Evolutionary conservation across 345 rosid genomes (phyloP), one percentile per base, ranked within the genome.

Genomic region (Syzygium aqueum): DNA sequence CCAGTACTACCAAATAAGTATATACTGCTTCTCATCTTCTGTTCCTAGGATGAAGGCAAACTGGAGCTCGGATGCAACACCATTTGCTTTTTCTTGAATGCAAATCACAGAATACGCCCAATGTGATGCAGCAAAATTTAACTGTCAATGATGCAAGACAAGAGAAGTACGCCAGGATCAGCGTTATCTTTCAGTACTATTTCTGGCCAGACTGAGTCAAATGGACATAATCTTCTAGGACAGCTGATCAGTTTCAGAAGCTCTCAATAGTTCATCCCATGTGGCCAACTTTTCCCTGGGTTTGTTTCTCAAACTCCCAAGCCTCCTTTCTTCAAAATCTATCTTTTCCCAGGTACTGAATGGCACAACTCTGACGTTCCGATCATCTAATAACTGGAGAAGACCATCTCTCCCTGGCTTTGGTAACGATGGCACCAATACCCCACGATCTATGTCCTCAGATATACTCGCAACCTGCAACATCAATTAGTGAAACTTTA

Each of bases 391-490:
- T 86, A 96, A 87, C 87, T 92, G 88, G 25, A 92, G 90, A 52
- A 97, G 98, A 73, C 99, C 98, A 56, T 92, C 93, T 86, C 95
- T 90, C 61, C 98, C 99, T 11, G 90, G 92, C 91, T 95, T 95
- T 17, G 85, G 87, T 7, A 89, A 84, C 19, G 89, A 14, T 37
- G 92, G 84, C 25, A 84, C 89, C 78, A 93, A 16, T 51, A 57
- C 83, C 84, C 97, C 97, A 53, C 85, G 87, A 91, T 90, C 93
- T 19, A 94, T 88, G 92, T 97, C 99, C 89, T 95, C 92, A 46
- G 92, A 92, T 90, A 95, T 92, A 92, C 97, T 96, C 6, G 89
- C 92, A 86, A 96, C 98, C 99, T 95, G 87, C 85, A 67, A 89
- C 84, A 61, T 52, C 57, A 90, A 85, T 73, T 73, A 21, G 80